phyloP scores from a whole-genome alignment of 768 basidiomycete species.

The Leccinellum rugosiceps region DNA sequence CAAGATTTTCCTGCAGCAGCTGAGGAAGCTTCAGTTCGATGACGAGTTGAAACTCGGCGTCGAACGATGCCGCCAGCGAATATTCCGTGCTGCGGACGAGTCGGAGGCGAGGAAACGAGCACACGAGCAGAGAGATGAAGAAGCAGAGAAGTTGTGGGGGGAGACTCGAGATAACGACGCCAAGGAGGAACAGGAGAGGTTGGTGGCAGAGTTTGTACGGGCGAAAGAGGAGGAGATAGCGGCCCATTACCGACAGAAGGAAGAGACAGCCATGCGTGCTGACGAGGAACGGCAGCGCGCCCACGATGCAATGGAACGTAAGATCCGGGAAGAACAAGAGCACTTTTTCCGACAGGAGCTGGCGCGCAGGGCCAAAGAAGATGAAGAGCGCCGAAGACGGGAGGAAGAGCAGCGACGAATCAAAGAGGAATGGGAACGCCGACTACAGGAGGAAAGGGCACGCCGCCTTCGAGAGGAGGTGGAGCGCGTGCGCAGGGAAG shows the following conservation, averaged over 20 bases:
- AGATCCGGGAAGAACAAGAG: constrained; percentile 22
- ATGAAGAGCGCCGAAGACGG: constrained; percentile 5
- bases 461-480: constrained; percentile 8
- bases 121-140: constrained; percentile 18
- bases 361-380: constrained; percentile 14
- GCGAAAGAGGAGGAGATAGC: constrained; percentile 3
- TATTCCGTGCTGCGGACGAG: constrained; percentile 22
- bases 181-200: constrained; percentile 11
- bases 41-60: constrained; percentile 12
- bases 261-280: constrained; percentile 13
- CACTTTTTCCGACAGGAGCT: constrained; percentile 1
- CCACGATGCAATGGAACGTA: constrained; percentile 24
- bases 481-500: not conserved
- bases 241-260: constrained; percentile 3
- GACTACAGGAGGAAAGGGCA: not conserved
- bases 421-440: constrained; percentile 13
- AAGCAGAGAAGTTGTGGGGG: constrained; percentile 16
- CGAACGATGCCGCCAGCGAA: constrained; percentile 18
- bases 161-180: constrained; percentile 14
- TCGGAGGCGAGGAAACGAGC: constrained; percentile 10
- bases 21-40: constrained; percentile 15
- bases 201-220: constrained; percentile 21
- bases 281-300: constrained; percentile 17
- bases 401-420: not conserved
- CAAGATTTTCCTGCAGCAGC: constrained; percentile 24